These are phyloP conservation scores for Mrakia blollopis DNA, from an alignment of 768 basidiomycete genomes.

Conservation along the genomic window DNA sequence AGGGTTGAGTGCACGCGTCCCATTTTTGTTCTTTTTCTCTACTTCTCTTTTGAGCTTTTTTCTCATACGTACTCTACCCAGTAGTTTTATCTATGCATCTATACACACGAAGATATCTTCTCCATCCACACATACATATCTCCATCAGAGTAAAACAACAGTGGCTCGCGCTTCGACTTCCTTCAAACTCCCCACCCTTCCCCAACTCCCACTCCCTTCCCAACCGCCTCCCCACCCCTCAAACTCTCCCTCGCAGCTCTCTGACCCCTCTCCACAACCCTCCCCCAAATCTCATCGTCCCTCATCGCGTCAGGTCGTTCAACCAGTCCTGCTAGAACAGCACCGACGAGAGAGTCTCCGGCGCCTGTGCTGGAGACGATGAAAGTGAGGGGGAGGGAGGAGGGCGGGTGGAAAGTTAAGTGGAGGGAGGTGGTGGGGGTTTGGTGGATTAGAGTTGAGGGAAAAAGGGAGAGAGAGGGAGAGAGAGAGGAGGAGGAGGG, in stretches of 20 bases:
- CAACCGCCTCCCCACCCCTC: slow-evolving; percentile 4
- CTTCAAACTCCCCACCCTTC: neutral
- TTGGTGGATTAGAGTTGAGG: neutral
- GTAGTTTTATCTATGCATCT: too few species aligned
- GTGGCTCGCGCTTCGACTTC: too few species aligned
- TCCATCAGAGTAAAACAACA: too few species aligned
- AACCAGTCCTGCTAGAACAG: slow-evolving; percentile 62
- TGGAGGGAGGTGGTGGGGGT: slow-evolving; percentile 48
- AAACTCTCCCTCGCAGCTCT: slow-evolving; percentile 27
- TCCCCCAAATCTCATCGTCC: slow-evolving; percentile 8
- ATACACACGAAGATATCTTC: too few species aligned
- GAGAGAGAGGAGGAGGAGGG: neutral
- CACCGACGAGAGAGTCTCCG: slow-evolving; percentile 84
- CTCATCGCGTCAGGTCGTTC: slow-evolving; percentile 33
- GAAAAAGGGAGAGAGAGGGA: slow-evolving; percentile 34
- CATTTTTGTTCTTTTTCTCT: too few species aligned
- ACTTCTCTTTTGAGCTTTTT: too few species aligned
- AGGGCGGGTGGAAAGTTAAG: slow-evolving; percentile 68
- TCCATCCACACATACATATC: too few species aligned
- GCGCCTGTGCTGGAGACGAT: slow-evolving; percentile 79
- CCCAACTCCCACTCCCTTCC: neutral
- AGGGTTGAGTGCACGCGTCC: neutral
- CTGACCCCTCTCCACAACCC: slow-evolving; percentile 24
- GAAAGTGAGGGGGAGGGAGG: slow-evolving; percentile 45
- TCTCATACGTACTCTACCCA: too few species aligned